Base-by-base conservation (phyloP, 495 filamentous ascomycete species). In the Xylaria flabelliformis region DNA sequence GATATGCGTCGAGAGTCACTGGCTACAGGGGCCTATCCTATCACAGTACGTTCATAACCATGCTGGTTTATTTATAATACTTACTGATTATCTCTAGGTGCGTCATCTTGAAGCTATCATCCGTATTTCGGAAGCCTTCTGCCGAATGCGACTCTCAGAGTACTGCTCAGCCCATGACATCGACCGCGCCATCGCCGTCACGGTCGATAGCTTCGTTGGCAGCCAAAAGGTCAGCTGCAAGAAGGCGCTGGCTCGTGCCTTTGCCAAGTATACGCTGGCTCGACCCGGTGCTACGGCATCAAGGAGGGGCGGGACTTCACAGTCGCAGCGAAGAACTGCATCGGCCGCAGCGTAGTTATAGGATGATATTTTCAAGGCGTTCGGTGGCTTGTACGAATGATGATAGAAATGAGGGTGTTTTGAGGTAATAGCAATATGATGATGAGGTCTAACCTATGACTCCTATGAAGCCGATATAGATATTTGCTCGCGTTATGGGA, bases 101-200 rank as follows among this genome's bases (percentile, higher is more conserved):
- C 94, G 97, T 83, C 97, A 99, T 82, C 85, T 98, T 32, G 95
- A 98, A 90, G 94, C 95, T 74, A 97, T 98, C 79, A 95, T 98
- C 87, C 93, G 95, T 80, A 97, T 97, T 81, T 87, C 87, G 67
- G 95, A 98, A 79, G 83, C 94, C 21, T 98, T 98, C 86, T 94
- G 91, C 85, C 94, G 95, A 76, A 98, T 98, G 95, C 92, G 95
- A 36, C 85, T 99, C 41, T 93, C 91, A 0, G 97, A 99, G 74
- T 98, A 97, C 83, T 97, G 94, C 80, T 91, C 91, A 9, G 80
- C 91, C 19, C 88, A 91, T 70, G 97, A 99, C 78, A 97, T 99
- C 71, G 97, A 99, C 82, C 92, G 96, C 67, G 97, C 96, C 61
- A 98, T 99, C 76, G 94, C 94, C 8, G 97, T 98, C 17, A 97